Conservation (phyloP, 768 basidiomycete genomes). For the Chiua virens region DNA sequence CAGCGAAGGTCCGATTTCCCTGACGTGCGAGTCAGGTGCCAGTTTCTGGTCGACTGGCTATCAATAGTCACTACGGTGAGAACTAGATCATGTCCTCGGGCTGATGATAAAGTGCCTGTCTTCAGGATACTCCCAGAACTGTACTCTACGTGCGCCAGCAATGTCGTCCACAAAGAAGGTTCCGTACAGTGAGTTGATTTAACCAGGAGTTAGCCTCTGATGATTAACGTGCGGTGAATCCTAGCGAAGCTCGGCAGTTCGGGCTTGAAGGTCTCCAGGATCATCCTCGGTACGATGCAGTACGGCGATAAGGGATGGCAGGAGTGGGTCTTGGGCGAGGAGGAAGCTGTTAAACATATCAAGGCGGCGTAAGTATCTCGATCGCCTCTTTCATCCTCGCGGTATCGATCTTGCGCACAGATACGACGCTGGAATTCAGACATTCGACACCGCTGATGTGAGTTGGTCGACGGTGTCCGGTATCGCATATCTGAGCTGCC, state of each 20-base stretch:
- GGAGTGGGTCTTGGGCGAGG: constrained; percentile 51
- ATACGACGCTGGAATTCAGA: constrained; percentile 37
- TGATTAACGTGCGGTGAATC: not conserved
- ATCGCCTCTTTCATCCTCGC: not conserved
- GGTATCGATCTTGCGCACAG: constrained; percentile 15
- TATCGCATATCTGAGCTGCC: not conserved
- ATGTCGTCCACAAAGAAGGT: constrained; percentile 28
- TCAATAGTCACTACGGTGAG: constrained; percentile 22
- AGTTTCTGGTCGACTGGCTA: not conserved
- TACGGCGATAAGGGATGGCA: constrained; percentile 51
- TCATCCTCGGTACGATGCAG: constrained; percentile 51
- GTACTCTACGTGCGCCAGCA: not conserved
- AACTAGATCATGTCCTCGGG: not conserved
- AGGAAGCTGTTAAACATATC: constrained; percentile 45
- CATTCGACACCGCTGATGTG: constrained; percentile 36
- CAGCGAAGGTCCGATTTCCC: not conserved
- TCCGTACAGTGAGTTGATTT: constrained; percentile 32
- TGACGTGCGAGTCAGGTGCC: constrained; percentile 2
- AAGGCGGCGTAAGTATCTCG: constrained; percentile 41
- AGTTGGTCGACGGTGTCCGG: constrained; percentile 2
- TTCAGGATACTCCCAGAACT: not conserved
- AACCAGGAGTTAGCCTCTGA: not conserved
- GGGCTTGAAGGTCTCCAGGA: constrained; percentile 50
- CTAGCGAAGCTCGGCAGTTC: constrained; percentile 46
- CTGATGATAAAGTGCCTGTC: not conserved